These are phyloP conservation scores for Paracoccidioides brasiliensis DNA, from an alignment of 2,329 filamentous ascomycete species.

Conservation along the genomic window DNA sequence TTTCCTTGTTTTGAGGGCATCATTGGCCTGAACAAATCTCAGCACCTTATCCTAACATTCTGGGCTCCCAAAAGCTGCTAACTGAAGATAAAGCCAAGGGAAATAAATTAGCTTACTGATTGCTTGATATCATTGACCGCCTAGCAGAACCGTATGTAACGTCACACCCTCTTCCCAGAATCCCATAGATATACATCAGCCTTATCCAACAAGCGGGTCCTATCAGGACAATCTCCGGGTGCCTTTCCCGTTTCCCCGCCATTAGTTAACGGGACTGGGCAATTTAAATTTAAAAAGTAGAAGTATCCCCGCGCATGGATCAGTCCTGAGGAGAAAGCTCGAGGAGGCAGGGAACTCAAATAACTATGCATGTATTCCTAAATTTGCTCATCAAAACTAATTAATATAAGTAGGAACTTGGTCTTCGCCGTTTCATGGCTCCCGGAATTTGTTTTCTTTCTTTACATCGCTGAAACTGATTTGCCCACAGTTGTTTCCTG, in stretches of 20 bases:
- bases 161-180: background rate
- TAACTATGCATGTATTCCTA: too few relatives aligned
- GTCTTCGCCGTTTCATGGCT: background rate
- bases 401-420: slow-evolving; percentile 4
- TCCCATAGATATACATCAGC: too few relatives aligned
- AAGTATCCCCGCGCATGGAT: slow-evolving; percentile 1
- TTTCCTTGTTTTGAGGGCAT: background rate
- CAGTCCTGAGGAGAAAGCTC: background rate
- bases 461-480: background rate
- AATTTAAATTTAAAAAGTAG: background rate
- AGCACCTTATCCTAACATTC: background rate
- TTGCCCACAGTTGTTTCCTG: background rate
- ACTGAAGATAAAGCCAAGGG: background rate
- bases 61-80: background rate
- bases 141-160: background rate
- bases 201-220: background rate
- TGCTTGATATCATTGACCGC: slow-evolving; percentile 1
- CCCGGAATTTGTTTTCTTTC: background rate
- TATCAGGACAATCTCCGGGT: background rate
- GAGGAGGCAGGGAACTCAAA: background rate
- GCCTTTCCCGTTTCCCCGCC: slow-evolving; percentile 4
- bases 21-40: background rate
- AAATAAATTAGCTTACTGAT: background rate
- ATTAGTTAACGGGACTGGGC: background rate
- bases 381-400: background rate